A percentile compares a stretch with the other conserved stretches of the same genome.
Conservation (phyloP, 129 eudicot genomes). For the Glebionis coronaria region DNA sequence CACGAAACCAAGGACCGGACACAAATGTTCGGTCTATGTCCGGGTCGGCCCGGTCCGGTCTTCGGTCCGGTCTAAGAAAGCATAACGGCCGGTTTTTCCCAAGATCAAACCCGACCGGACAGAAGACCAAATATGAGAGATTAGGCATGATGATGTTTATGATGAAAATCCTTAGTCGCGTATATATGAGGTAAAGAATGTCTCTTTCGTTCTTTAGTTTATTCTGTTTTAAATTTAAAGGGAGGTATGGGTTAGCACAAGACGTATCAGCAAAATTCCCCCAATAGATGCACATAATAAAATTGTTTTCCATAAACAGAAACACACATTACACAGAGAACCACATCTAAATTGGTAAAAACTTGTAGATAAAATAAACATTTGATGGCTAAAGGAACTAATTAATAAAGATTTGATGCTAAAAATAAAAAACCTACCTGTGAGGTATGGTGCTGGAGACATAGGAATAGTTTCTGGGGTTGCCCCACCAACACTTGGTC, state of each 20-base stretch:
- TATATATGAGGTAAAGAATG: not conserved
- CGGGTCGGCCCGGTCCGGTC: too few relatives aligned
- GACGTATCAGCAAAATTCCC: not conserved
- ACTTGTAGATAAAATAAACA: not conserved
- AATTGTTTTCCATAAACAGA: not conserved
- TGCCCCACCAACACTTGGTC: slow-evolving; percentile 46
- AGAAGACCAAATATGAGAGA: too few relatives aligned
- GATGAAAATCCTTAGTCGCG: not conserved
- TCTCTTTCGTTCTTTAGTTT: not conserved
- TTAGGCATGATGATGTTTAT: too few relatives aligned
- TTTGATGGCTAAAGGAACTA: not conserved
- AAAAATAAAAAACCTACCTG: slow-evolving; percentile 33
- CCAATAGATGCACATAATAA: not conserved
- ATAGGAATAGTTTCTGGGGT: slow-evolving; percentile 42
- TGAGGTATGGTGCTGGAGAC: slow-evolving; percentile 43
- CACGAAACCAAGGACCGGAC: too few relatives aligned
- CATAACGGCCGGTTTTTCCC: too few relatives aligned
- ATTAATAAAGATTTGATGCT: not conserved
- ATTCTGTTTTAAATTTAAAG: not conserved
- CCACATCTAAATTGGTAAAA: not conserved
- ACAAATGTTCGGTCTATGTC: too few relatives aligned
- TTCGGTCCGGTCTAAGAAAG: too few relatives aligned
- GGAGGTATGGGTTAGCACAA: not conserved
- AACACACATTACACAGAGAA: not conserved
- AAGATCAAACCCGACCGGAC: too few relatives aligned